Evolutionary conservation across 768 basidiomycete species (phyloP).

Genomic region (Tricholoma matsutake): DNA sequence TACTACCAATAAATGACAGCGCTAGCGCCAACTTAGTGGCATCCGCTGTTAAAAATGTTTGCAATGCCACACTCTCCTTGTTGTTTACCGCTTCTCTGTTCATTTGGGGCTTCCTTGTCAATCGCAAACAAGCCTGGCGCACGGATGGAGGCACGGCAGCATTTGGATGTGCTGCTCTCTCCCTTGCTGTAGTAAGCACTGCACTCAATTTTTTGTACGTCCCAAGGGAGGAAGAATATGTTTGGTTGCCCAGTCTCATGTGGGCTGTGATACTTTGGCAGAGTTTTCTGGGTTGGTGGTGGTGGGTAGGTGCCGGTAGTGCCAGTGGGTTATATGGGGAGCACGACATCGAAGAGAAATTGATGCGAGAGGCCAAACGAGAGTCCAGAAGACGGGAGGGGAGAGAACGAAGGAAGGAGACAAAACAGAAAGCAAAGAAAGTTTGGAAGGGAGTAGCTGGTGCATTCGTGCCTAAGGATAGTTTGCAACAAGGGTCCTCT

Average conservation of each 20-base stretch:
- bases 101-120: constrained; percentile 91
- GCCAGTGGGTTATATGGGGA: constrained; percentile 49
- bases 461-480: constrained; percentile 35
- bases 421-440: constrained; percentile 49
- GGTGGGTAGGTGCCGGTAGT: constrained; percentile 97
- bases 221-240: constrained; percentile 73
- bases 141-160: constrained; percentile 95
- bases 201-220: constrained; percentile 89
- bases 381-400: constrained; percentile 44
- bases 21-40: constrained; percentile 49
- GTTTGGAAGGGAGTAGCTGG: constrained; percentile 59
- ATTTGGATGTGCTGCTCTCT: constrained; percentile 83
- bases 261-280: constrained; percentile 97
- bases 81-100: constrained; percentile 88
- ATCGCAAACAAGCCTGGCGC: constrained; percentile 90
- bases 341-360: constrained; percentile 63
- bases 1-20: constrained; percentile 61
- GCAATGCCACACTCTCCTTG: constrained; percentile 94
- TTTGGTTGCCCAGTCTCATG: constrained; percentile 89
- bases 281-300: constrained; percentile 97
- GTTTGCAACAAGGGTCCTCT: constrained; percentile 3
- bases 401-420: constrained; percentile 45
- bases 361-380: constrained; percentile 52
- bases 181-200: constrained; percentile 80
- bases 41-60: constrained; percentile 83